Percentiles rank a stretch among this genome's conserved stretches.
Conservation (phyloP, 2,329 filamentous ascomycete species). For the Aspergillus novofumigatus region DNA sequence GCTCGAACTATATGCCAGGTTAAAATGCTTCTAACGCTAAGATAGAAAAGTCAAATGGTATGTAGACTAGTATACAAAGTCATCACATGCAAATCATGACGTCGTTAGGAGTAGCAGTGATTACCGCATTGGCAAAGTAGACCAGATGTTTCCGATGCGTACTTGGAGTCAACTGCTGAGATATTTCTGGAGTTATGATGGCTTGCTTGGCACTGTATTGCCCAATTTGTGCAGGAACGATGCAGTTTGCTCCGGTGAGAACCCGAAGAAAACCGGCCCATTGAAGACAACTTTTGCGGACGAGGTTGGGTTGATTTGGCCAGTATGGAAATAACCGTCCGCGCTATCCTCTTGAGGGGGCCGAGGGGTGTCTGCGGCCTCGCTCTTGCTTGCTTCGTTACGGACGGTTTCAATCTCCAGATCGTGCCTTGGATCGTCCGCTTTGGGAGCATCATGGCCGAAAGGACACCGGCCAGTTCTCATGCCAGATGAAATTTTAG, state of each 20-base stretch:
- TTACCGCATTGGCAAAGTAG: background rate
- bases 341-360: slow-evolving; percentile 3
- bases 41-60: background rate
- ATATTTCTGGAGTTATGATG: background rate
- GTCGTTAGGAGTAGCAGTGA: background rate
- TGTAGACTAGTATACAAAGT: background rate
- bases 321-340: slow-evolving; percentile 5
- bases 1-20: background rate
- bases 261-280: slow-evolving; percentile 90
- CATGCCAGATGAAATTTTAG: slow-evolving; percentile 7
- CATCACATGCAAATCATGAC: background rate
- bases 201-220: slow-evolving; percentile 9
- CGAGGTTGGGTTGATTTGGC: slow-evolving; percentile 7
- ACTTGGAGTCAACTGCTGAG: background rate
- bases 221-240: slow-evolving; percentile 62
- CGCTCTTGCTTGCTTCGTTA: slow-evolving; percentile 10
- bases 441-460: slow-evolving; percentile 22
- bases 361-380: slow-evolving; percentile 2
- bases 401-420: slow-evolving; percentile 12
- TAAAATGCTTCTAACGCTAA: background rate
- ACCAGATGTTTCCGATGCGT: background rate
- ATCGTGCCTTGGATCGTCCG: slow-evolving; percentile 7
- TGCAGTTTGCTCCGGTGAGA: slow-evolving; percentile 77
- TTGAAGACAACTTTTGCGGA: slow-evolving; percentile 77
- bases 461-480: slow-evolving; percentile 34